Evolutionary conservation across 2,329 filamentous ascomycete genomes (phyloP), one percentile per base, ranked within the genome.

Genomic region (Macrophomina phaseolina): DNA sequence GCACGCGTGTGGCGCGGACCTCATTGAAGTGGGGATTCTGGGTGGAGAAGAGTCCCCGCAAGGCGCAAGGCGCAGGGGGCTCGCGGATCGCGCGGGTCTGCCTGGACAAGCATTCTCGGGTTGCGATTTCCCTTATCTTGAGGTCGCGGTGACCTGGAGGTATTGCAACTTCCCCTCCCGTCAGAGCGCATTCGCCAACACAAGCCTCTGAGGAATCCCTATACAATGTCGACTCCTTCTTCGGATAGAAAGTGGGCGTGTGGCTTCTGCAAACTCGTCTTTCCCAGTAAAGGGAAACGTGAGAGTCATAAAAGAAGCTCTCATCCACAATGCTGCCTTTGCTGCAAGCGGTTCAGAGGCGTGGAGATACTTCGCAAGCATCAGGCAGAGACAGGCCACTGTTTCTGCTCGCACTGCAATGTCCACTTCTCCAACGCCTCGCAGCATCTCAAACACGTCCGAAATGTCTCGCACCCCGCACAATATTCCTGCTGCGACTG

Each of bases 401-500:
- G 67, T 49, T 70, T 62, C 63, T 70, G 67, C 56, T 55, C 58
- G 12, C 63, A 67, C 28, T 70, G 67, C 62, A 64, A 69, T 45
- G 49, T 61, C 5, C 6, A 45, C 46, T 70, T 70, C 49, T 60
- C 66, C 52, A 70, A 64, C 42, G 51, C 53, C 42, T 64, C 23
- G 5, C 42, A 64, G 53, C 67, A 42, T 23, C 14, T 55, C 65
- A 40, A 18, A 40, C 32, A 65, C 28, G 45, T 28, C 36, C 36
- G 60, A 61, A 55, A 42, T 67, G 34, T 36, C 51, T 6, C 14
- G n/a, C 67, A 70, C 52, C 53, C 64, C 58, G 65, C 68, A 4
- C 48, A 70, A 30, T 70, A 67, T 30, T 42, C 46, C 16, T 70
- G 69, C 30, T 70, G 68, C 58, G 64, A 70, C 36, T 70, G 68